A percentile compares a stretch with the other conserved stretches of the same genome.
Conservation (phyloP, 1,284 basidiomycete species). For the Agroathelia rolfsii region DNA sequence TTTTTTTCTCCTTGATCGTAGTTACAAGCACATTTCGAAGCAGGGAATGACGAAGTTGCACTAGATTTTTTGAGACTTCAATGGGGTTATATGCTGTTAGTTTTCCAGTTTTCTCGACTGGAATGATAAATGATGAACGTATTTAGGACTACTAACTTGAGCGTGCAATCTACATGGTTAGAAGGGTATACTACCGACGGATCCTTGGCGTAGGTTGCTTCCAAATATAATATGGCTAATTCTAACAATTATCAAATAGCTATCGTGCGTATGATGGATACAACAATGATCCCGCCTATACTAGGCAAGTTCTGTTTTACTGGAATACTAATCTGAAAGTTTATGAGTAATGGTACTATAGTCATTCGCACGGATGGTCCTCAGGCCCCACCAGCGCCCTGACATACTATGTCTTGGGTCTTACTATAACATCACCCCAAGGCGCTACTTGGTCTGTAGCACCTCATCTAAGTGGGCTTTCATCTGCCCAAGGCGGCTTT, state of each 20-base stretch:
- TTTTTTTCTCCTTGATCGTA: no score
- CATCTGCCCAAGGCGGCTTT: slow-evolving; percentile 31
- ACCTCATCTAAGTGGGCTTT: slow-evolving; percentile 26
- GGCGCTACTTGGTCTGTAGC: slow-evolving; percentile 29
- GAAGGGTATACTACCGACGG: slow-evolving; percentile 40
- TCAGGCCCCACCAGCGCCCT: slow-evolving; percentile 35
- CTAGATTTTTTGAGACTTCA: slow-evolving; percentile 33
- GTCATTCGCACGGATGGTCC: slow-evolving; percentile 26
- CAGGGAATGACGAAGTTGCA: slow-evolving; percentile 30
- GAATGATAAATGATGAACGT: no score
- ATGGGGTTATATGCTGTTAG: slow-evolving; percentile 42
- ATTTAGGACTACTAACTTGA: slow-evolving; percentile 32
- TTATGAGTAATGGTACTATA: no score
- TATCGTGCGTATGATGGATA: slow-evolving; percentile 22
- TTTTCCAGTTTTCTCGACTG: no score
- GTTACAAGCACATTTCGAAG: slow-evolving; percentile 40
- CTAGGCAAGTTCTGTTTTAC: no score
- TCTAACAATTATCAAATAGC: slow-evolving; percentile 7
- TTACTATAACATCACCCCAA: slow-evolving; percentile 27
- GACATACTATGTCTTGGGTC: slow-evolving; percentile 34
- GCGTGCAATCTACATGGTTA: slow-evolving; percentile 35
- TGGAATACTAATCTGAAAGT: no score
- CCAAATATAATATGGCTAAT: slow-evolving; percentile 1
- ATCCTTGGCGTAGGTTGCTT: slow-evolving; percentile 27
- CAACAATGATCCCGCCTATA: slow-evolving; percentile 37